Percentiles rank a stretch among this genome's conserved stretches.
Conservation (phyloP, 2,329 filamentous ascomycete genomes). For the Neonectria hederae region DNA sequence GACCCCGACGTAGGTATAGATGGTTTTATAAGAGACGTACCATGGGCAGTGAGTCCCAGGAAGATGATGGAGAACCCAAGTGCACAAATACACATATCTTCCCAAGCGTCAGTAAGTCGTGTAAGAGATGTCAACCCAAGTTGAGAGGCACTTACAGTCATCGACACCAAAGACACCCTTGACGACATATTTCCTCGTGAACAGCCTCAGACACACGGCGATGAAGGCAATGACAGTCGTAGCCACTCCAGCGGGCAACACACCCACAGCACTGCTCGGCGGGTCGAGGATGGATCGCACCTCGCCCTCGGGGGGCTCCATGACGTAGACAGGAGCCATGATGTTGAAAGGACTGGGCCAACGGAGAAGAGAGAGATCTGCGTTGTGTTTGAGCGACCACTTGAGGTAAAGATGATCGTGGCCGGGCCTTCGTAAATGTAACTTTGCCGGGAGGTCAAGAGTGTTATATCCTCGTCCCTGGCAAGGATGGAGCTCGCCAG, state of each 20-base stretch:
- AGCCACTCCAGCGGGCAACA: conserved; percentile 37
- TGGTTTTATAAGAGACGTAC: conserved; percentile 24
- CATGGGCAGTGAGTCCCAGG: conserved; percentile 33
- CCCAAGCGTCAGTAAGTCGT: background rate
- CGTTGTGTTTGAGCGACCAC: conserved; percentile 21
- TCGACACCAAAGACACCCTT: conserved; percentile 41
- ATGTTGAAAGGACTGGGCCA: background rate
- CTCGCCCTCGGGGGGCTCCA: conserved; percentile 40
- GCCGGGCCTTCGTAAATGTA: conserved; percentile 2
- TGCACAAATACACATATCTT: conserved; percentile 40
- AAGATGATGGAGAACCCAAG: conserved; percentile 39
- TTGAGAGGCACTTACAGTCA: conserved; percentile 37
- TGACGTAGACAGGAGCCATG: conserved; percentile 64
- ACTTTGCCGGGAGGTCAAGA: conserved; percentile 19
- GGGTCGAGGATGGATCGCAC: conserved; percentile 33
- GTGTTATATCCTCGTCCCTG: conserved; percentile 29
- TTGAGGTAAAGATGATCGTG: conserved; percentile 23
- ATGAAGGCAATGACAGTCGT: conserved; percentile 38
- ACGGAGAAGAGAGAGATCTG: background rate
- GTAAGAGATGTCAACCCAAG: background rate
- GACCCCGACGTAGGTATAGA: fast-evolving
- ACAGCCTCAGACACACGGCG: conserved; percentile 37
- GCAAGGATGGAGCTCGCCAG: conserved; percentile 3
- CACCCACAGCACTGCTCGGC: conserved; percentile 34
- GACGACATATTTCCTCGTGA: conserved; percentile 43